Base-by-base conservation (phyloP, 495 filamentous ascomycete genomes). In the Trichoderma erinaceum region DNA sequence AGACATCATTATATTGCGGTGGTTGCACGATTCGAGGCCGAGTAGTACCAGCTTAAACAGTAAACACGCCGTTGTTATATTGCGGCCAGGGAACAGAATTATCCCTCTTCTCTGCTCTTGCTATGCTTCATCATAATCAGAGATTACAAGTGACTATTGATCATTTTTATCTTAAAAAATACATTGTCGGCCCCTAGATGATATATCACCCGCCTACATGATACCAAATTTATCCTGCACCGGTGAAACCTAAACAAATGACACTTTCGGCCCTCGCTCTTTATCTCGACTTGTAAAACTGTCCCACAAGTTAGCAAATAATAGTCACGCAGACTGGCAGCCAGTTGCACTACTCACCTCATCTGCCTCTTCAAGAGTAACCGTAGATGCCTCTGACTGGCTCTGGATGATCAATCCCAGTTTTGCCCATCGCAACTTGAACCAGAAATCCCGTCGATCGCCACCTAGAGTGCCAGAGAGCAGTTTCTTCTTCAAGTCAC, bases 381-480 rank as follows among this genome's bases (percentile, higher is more conserved):
- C 87, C 8, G 85, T 80, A 15, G 88, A 91, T 6, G 80, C 75
- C 43, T 88, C 85, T 4, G 83, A 85, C 68, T 83, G 77, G 27
- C 75, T 79, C 69, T 83, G 80, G 63, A 90, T 89, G 73, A 98
- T 87, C 71, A 97, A 78, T 0, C 93, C 91, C 50, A 98, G 72
- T 73, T 80, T 86, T 16, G 81, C 84, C 63, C 80, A 83, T 71
- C 89, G 78, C 43, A 97, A 77, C 68, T 87, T 77, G 80, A 84
- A 90, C 92, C 92, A 97, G 78, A 97, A 84, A 74, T 95, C 92
- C 69, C 81, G 83, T 43, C 93, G 84, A 73, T 96, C 88, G 0
- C 92, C 95, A 66, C 88, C 87, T n/a, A 97, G 75, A 72, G 92
- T 85, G 16, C 87, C 91, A 0, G 77, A 80, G 38, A 92, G 71